Base-by-base conservation (phyloP, 2,329 filamentous ascomycete genomes). In the Periconia sp. region DNA sequence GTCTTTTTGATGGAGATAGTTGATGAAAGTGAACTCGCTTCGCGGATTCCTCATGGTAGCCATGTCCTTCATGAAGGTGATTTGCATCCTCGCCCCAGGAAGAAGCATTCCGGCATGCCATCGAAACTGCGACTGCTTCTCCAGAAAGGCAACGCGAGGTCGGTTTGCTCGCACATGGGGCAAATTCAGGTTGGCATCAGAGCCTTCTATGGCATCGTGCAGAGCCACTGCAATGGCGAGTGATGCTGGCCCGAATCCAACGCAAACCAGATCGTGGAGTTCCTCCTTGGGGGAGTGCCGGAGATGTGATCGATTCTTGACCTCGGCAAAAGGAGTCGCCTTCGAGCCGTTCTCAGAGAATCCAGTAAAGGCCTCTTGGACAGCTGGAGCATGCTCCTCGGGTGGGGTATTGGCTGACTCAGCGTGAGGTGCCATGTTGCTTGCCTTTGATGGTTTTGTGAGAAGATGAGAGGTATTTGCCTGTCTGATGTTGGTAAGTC, bases 51-150 rank as follows among this genome's bases (percentile, higher is more conserved):
- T 84, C 62, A 96, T 81, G 3, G 91, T 94, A 3, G 93, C 93
- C 73, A 97, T 84, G 71, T 97, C 93, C 78, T 97, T 97, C 77
- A 97, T 83, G 78, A 96, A 97, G 10, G 91, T 95, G 64, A 97
- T 97, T 72, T 97, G 93, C 93, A 97, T 97, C 77, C 89, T 92
- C 49, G 92, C 90, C 6, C 92, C 92, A 0, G 92, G 91, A 2
- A 97, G 83, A 54, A 97, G 85, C 93, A 97, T 97, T 55, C 93
- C 93, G 0, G 91, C 87, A 74, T 97, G 93, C 93, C 93, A 97
- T 54, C 89, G 85, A 69, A 97, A 97, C 45, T 82, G 78, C 31
- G 80, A 69, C 75, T 97, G 93, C 73, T 90, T 89, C 79, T 97
- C 93, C 20, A 97, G 76, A 75, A 97, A 97, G 43, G 90, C 82